Base-by-base conservation (phyloP, 805 yeast genomes). In the Candida hungchunana region DNA sequence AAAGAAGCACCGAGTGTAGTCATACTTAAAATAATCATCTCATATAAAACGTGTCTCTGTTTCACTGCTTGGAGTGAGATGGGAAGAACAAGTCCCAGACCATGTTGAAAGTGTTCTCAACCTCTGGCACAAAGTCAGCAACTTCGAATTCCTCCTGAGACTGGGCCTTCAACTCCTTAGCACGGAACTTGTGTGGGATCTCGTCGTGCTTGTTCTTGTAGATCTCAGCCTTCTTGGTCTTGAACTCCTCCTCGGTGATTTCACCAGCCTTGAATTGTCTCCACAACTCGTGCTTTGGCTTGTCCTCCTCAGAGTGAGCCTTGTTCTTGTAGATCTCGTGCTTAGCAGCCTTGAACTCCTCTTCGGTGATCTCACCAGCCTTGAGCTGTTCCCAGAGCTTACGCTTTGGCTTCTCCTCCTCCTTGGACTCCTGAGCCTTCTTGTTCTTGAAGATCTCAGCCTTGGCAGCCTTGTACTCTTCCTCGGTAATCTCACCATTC, bases 171-270 rank as follows among this genome's bases (percentile, higher is more conserved):
- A 35, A 22, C 31, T 35, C 34, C 39, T 35, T 35, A 21, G 34
- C 39, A 30, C 39, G 34, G 39, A 35, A 35, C 24, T 22, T 35
- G 28, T 30, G 39, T 26, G 39, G 39, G 14, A 14, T n/a, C 19
- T 4, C 18, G 26, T 10, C 23, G 13, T 16, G 14, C 23, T 29
- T 29, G 23, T n/a, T 12, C 23, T 18, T 18, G 15, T 9, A 12
- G 27, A 7, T 25, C n/a, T 22, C 26, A 19, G 26, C 20, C 14
- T 30, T 16, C 20, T 22, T 22, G 33, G 15, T 22, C 27, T 25
- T 14, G 15, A 25, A 13, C 15, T 25, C 27, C 7, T 8, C 27
- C 27, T 9, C 7, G 15, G 27, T 12, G n/a, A 13, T n/a, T n/a
- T n/a, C n/a, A n/a, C n/a, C n/a, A n/a, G n/a, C n/a, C n/a, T n/a